These are phyloP conservation scores for Periconia digitata DNA, from an alignment of 2,329 filamentous ascomycete genomes.

Conservation along the genomic window DNA sequence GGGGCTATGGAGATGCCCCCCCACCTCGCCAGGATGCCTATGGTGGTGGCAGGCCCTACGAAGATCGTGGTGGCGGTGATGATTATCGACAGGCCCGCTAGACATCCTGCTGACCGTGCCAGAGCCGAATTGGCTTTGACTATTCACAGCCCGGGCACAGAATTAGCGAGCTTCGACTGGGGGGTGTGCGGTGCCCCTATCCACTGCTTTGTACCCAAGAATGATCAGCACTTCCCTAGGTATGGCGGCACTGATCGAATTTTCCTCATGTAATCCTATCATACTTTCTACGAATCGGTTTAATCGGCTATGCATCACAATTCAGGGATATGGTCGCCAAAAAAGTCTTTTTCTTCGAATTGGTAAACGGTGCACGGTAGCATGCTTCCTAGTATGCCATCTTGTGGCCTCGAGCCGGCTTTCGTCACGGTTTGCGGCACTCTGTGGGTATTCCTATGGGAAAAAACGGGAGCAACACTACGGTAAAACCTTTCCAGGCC, in stretches of 20 bases:
- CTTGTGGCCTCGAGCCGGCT: slow-evolving; percentile 31
- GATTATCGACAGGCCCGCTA: slow-evolving; percentile 50
- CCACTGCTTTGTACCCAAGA: no score
- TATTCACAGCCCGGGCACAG: no score
- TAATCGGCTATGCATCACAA: slow-evolving; percentile 41
- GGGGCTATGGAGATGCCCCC: slow-evolving; percentile 39
- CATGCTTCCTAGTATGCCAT: slow-evolving; percentile 37
- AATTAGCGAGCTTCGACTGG: no score
- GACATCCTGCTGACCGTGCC: slow-evolving; percentile 32
- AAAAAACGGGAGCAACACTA: slow-evolving; percentile 42
- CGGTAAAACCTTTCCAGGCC: slow-evolving; percentile 42
- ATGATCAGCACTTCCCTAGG: slow-evolving; percentile 20
- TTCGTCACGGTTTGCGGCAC: slow-evolving; percentile 40
- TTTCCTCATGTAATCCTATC: slow-evolving; percentile 40
- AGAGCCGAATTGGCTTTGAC: slow-evolving; percentile 43
- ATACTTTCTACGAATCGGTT: slow-evolving; percentile 40
- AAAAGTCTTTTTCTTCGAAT: slow-evolving; percentile 38
- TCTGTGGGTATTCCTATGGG: slow-evolving; percentile 46
- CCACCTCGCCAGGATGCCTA: slow-evolving; percentile 41
- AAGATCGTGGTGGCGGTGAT: slow-evolving; percentile 44
- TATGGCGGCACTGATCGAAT: slow-evolving; percentile 29
- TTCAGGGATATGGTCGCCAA: slow-evolving; percentile 41
- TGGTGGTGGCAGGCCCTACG: slow-evolving; percentile 43
- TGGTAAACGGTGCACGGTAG: slow-evolving; percentile 37
- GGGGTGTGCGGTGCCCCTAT: no score